Base-by-base conservation (phyloP, 768 basidiomycete genomes). In the Lentinula guzmanii region DNA sequence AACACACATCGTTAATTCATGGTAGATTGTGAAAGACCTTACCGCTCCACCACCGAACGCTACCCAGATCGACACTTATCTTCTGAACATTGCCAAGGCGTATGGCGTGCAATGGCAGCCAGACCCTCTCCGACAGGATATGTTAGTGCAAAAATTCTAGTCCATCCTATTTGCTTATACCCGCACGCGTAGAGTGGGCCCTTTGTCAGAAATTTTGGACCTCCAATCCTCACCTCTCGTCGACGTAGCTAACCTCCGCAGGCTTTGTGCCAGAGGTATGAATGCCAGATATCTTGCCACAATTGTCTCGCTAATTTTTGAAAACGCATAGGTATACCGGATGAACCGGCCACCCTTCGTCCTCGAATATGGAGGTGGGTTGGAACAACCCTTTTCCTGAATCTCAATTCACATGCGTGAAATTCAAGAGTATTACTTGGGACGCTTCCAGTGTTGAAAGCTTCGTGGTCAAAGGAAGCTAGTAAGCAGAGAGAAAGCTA, bases 291-390 rank as follows among this genome's bases (percentile, higher is more conserved):
- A 28, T 39, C 28, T 24, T 13, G 8, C 16, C 21, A 13, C 35
- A 48, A 8, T 48, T 11, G 46, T 33, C 9, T 15, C 16, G 4
- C 13, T 28, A 45, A 10, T 24, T 46, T 28, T 28, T 28, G 28
- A 0, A 37, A 55, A 62, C 62, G 11, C 64, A 16, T 63, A 91
- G 90, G 90, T 61, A 81, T 91, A 51, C 87, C 90, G 53, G 83
- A 89, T 65, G 79, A 87, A 66, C 90, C 90, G 46, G 73, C 79
- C 4, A 91, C 89, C 88, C 76, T 91, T 64, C 81, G 90, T 45
- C 87, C 90, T 33, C 79, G 87, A 46, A 77, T 89, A 66, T 92
- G 90, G 90, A 89, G 83, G 90, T 89, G 63, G 70, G 86, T 74
- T 37, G 16, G 5, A 15, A 9, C 24, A 42, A 18, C 52, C 10